Evolutionary conservation across 108 stramenopile genomes (phyloP), one percentile per base, ranked within the genome.

Genomic region (Thalassiosira profunda): DNA sequence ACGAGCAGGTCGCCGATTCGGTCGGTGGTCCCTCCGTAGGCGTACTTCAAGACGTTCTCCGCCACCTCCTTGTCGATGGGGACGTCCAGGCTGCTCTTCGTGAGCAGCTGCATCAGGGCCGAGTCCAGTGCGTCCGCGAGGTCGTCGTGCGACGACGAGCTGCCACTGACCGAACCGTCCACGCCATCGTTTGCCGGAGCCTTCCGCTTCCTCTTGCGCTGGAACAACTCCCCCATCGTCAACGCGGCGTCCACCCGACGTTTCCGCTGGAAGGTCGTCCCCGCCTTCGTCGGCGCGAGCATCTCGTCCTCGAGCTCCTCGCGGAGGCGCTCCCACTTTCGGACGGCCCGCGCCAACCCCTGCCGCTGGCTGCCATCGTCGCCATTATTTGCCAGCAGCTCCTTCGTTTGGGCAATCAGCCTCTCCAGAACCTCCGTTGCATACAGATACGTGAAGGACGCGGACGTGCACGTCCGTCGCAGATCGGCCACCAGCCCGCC

Each of bases 401-500:
- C 46, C 24, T 23, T 42, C 1, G 79, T 3, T 24, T 58, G 60
- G 2, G 47, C 23, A 18, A 71, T 76, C n/a, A 76, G 62, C 44
- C 64, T 70, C 12, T 64, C 15, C 11, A 76, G 26, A 38, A 92
- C 83, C 58, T 90, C 90, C 45, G 84, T 60, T 7, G 89, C 83
- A 49, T 92, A 95, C 49, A 91, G 59, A 55, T 90, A 92, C 1
- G 93, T 95, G 68, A 87, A 95, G 2, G 85, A 77, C 37, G 90
- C 90, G 18, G 90, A 82, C n/a, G 90, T 86, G 55, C 93, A 91
- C 14, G 85, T 85, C 42, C 90, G 67, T 12, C 73, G 57, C 14
- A 95, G 76, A 74, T 95, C 91, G 14, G 69, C 55, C 11, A 88
- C 74, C 44, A 92, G 26, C 20, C 36, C 70, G 41, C 57, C 76